Conservation (phyloP, 768 basidiomycete genomes). For the Xanthoconium purpureum region DNA sequence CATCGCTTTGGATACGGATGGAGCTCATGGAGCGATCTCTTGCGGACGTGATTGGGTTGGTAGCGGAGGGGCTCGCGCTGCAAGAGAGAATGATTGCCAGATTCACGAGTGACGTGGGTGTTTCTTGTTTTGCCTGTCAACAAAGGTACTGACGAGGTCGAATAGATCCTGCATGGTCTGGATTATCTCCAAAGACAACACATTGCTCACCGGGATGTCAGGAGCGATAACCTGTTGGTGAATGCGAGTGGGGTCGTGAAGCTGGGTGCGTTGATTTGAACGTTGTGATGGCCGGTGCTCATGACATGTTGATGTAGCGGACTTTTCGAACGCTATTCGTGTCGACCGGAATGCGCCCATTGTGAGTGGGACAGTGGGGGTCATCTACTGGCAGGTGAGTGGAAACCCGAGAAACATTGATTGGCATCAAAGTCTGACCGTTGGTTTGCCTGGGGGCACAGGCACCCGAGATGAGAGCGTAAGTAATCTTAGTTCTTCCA, state of each 20-base stretch:
- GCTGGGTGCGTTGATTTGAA: slow-evolving; percentile 49
- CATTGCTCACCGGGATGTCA: slow-evolving; percentile 81
- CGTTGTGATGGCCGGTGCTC: neutral
- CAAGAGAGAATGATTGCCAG: slow-evolving; percentile 69
- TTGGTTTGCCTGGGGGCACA: slow-evolving; percentile 7
- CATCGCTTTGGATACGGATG: slow-evolving; percentile 83
- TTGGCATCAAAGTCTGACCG: neutral
- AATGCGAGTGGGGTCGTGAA: slow-evolving; percentile 70
- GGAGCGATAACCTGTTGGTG: slow-evolving; percentile 79
- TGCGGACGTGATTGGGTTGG: slow-evolving; percentile 72
- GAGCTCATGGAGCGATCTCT: slow-evolving; percentile 87
- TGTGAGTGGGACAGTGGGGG: slow-evolving; percentile 60
- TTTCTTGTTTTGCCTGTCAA: neutral
- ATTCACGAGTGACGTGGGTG: slow-evolving; percentile 73
- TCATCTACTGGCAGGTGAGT: slow-evolving; percentile 75
- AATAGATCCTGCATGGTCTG: slow-evolving; percentile 62
- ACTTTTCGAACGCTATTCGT: slow-evolving; percentile 75
- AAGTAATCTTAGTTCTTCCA: slow-evolving; percentile 23
- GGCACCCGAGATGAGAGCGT: slow-evolving; percentile 78
- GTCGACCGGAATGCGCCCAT: slow-evolving; percentile 51
- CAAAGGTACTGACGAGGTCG: neutral
- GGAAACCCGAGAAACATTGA: neutral
- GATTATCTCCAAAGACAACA: slow-evolving; percentile 60
- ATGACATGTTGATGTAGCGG: slow-evolving; percentile 43
- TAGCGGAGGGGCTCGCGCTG: slow-evolving; percentile 57